phyloP scores from a whole-genome alignment of 805 yeast species.

The Candida orba region DNA sequence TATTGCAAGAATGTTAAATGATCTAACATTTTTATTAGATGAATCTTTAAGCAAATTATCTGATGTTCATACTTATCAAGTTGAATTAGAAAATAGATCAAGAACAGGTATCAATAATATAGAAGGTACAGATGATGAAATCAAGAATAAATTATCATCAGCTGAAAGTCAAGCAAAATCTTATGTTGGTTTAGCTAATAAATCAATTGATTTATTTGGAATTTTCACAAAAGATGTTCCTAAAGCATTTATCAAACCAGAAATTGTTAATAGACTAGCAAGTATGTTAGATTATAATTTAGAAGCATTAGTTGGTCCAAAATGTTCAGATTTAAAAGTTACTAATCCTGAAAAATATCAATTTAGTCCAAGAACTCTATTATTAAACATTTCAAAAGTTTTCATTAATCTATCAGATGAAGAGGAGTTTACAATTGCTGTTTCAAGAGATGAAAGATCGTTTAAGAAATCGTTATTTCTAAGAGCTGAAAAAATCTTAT shows the following conservation, averaged over 20 bases:
- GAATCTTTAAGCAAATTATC: slow-evolving; percentile 78
- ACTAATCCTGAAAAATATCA: slow-evolving; percentile 73
- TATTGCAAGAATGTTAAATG: slow-evolving; percentile 92
- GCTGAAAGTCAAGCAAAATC: slow-evolving; percentile 77
- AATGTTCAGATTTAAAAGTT: slow-evolving; percentile 83
- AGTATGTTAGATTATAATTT: slow-evolving; percentile 93
- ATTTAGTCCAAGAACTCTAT: slow-evolving; percentile 70
- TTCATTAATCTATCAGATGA: slow-evolving; percentile 66
- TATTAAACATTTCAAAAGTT: slow-evolving; percentile 64
- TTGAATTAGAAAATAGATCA: slow-evolving; percentile 49
- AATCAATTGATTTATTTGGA: slow-evolving; percentile 71
- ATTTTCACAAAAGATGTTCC: slow-evolving; percentile 85
- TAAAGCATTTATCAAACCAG: slow-evolving; percentile 75
- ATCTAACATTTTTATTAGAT: slow-evolving; percentile 84
- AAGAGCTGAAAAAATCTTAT: slow-evolving; percentile 63
- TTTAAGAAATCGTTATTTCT: slow-evolving; percentile 59
- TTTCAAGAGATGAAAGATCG: slow-evolving; percentile 89
- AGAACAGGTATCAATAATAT: slow-evolving; percentile 20
- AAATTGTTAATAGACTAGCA: slow-evolving; percentile 88
- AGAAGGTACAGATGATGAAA: slow-evolving; percentile 57
- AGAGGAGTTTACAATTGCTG: slow-evolving; percentile 64
- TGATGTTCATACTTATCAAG: slow-evolving; percentile 69
- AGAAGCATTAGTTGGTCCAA: slow-evolving; percentile 91
- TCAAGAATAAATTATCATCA: slow-evolving; percentile 44
- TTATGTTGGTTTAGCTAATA: slow-evolving; percentile 74